Evolutionary conservation across 768 basidiomycete species (phyloP).

Genomic region (Leccinum subtestaceum): DNA sequence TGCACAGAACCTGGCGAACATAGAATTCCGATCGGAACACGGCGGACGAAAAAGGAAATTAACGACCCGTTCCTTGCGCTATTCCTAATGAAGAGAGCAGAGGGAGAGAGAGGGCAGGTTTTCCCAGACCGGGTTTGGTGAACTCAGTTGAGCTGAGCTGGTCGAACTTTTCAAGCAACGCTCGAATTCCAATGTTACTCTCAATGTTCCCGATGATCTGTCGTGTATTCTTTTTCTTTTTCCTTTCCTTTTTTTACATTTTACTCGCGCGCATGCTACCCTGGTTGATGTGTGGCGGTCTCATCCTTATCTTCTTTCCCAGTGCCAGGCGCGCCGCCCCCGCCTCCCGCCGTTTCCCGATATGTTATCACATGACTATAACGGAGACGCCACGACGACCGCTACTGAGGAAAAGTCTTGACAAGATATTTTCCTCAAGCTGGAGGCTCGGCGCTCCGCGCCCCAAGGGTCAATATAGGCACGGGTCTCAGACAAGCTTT

Average conservation of each 20-base stretch:
- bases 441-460: background rate
- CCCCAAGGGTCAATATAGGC: conserved; percentile 1
- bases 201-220: background rate
- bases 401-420: background rate
- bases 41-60: background rate
- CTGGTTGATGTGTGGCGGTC: conserved; percentile 4
- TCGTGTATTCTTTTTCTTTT: background rate
- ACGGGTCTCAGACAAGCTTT: conserved; percentile 2
- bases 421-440: background rate
- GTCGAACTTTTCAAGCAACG: background rate
- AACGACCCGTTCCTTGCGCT: background rate
- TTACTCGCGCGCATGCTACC: conserved; percentile 18
- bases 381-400: conserved; percentile 19
- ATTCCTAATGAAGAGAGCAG: background rate
- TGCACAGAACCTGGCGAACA: background rate
- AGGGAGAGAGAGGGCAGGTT: background rate
- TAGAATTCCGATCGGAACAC: background rate
- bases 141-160: conserved; percentile 8
- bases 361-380: background rate
- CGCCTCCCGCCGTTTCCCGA: background rate
- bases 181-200: background rate
- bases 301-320: conserved; percentile 11
- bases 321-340: conserved; percentile 1
- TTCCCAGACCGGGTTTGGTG: background rate
- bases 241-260: background rate